A percentile compares a stretch with the other conserved stretches of the same genome.
phyloP scores from a whole-genome alignment of 169 alveolate genomes.

The Theileria parva region DNA sequence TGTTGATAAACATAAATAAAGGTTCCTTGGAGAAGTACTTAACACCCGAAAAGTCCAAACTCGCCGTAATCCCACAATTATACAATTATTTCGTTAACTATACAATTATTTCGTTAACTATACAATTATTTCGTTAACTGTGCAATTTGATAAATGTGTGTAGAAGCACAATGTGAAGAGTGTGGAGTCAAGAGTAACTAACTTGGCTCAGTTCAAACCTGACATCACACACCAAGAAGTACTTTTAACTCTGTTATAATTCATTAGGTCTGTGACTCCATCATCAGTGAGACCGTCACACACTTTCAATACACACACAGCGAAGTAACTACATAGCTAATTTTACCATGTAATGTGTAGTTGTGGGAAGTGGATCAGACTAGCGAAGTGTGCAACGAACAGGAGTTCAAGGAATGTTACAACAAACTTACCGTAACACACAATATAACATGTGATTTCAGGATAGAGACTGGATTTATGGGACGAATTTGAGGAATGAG shows the following conservation, averaged over 20 bases:
- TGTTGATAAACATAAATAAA: constrained; percentile 77
- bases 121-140: too few relatives aligned
- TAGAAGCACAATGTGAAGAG: constrained; percentile 82
- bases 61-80: constrained; percentile 19
- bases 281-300: constrained; percentile 37
- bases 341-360: too few relatives aligned
- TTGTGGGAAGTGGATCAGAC: constrained; percentile 1
- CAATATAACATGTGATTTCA: background rate
- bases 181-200: constrained; percentile 79
- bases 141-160: background rate
- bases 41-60: constrained; percentile 82
- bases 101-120: too few relatives aligned
- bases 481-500: constrained; percentile 35
- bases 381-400: constrained; percentile 15
- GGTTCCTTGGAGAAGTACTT: constrained; percentile 72
- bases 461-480: constrained; percentile 64
- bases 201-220: constrained; percentile 67
- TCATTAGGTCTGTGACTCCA: constrained; percentile 45
- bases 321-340: constrained; percentile 14
- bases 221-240: constrained; percentile 37
- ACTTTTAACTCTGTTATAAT: background rate
- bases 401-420: constrained; percentile 38
- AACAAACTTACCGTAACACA: constrained; percentile 42
- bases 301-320: background rate
- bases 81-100: background rate